These are phyloP conservation scores for Vitis labrusca DNA, from an alignment of 164 flowering plant genomes.

Conservation along the genomic window DNA sequence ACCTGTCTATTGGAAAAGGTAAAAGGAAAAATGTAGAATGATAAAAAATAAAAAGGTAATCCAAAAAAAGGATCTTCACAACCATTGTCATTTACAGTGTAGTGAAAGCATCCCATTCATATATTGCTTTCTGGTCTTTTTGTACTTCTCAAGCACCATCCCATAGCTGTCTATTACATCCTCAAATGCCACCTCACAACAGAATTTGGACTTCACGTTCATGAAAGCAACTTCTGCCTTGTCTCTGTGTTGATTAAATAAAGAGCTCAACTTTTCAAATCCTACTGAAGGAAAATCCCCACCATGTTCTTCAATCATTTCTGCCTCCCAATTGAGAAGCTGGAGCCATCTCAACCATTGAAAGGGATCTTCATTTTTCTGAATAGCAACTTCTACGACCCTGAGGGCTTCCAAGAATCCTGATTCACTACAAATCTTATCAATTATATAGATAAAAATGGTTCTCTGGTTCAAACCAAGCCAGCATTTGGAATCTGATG, in stretches of 20 bases:
- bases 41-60: neutral
- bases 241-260: slow-evolving; percentile 21
- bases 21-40: neutral
- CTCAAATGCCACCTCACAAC: slow-evolving; percentile 39
- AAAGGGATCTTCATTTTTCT: slow-evolving; percentile 46
- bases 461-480: slow-evolving; percentile 33
- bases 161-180: slow-evolving; percentile 33
- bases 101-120: slow-evolving; percentile 73
- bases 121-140: slow-evolving; percentile 55
- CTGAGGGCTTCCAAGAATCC: slow-evolving; percentile 38
- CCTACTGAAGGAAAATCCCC: slow-evolving; percentile 19
- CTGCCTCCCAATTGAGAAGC: slow-evolving; percentile 30
- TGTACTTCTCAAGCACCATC: slow-evolving; percentile 52
- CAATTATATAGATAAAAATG: slow-evolving; percentile 41
- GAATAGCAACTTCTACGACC: slow-evolving; percentile 30
- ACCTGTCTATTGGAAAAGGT: neutral
- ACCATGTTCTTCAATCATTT: slow-evolving; percentile 9
- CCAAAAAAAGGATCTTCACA: neutral
- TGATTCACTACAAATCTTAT: slow-evolving; percentile 29
- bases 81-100: slow-evolving; percentile 26
- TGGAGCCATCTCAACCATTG: slow-evolving; percentile 54
- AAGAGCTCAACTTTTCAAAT: slow-evolving; percentile 13
- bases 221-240: slow-evolving; percentile 39
- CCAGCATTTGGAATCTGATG: slow-evolving; percentile 17
- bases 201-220: slow-evolving; percentile 46